Percentiles rank a stretch among this genome's conserved stretches.
Evolutionary conservation across 257 asterid species (phyloP).

Genomic region (Ilex asprella): DNA sequence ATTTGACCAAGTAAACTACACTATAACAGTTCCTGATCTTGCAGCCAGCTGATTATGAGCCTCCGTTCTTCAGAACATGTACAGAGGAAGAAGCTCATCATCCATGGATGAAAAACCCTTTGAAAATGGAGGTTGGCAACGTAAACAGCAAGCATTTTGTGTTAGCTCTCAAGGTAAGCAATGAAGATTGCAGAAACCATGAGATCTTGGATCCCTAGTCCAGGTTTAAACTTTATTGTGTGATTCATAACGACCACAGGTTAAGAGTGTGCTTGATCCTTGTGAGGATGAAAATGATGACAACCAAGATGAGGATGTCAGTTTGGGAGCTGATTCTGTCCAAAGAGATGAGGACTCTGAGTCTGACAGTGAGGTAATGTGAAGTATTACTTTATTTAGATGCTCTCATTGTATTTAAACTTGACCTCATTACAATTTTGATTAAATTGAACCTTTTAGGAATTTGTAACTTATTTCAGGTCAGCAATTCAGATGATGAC

Average conservation of each 20-base stretch:
- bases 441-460: not conserved
- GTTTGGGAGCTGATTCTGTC: conserved; percentile 64
- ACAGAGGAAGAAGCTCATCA: conserved; percentile 69
- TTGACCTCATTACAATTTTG: conserved; percentile 1
- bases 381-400: conserved; percentile 7
- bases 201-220: conserved; percentile 9
- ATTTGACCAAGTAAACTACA: not conserved
- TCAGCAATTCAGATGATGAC: conserved; percentile 66
- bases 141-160: conserved; percentile 85
- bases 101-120: conserved; percentile 75
- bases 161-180: conserved; percentile 73
- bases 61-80: conserved; percentile 91
- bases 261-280: conserved; percentile 91
- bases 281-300: conserved; percentile 84
- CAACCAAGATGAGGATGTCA: conserved; percentile 47
- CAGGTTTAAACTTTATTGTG: conserved; percentile 7
- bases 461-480: conserved; percentile 34
- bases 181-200: conserved; percentile 6
- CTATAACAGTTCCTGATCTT: conserved; percentile 22
- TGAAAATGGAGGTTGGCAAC: conserved; percentile 87
- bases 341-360: conserved; percentile 46
- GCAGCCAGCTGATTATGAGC: conserved; percentile 96
- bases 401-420: not conserved
- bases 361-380: conserved; percentile 68
- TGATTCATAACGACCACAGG: conserved; percentile 40